Percentiles rank a stretch among this genome's conserved stretches.
Conservation (phyloP, 495 filamentous ascomycete genomes). For the Podospora appendiculata region DNA sequence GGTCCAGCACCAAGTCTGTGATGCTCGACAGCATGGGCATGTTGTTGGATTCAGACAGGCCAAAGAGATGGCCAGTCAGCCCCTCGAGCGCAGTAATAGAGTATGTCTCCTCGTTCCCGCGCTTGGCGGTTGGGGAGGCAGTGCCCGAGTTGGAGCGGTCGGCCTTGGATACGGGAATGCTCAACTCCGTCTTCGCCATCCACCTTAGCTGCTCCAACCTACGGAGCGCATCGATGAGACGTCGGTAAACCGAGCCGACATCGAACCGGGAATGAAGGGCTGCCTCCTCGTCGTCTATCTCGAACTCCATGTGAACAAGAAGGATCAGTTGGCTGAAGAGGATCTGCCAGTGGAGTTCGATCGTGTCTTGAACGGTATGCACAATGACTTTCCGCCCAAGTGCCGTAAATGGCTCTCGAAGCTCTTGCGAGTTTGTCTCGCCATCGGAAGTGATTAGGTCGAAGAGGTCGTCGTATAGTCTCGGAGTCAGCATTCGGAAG, state of each 20-base stretch:
- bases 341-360: constrained; percentile 57
- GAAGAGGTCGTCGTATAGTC: constrained; percentile 42
- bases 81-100: constrained; percentile 44
- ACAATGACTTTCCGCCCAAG: constrained; percentile 69
- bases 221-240: constrained; percentile 57
- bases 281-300: constrained; percentile 59
- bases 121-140: constrained; percentile 16
- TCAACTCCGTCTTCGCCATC: constrained; percentile 57
- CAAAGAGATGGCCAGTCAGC: constrained; percentile 41
- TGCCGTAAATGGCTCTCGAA: constrained; percentile 45
- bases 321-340: constrained; percentile 79
- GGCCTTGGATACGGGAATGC: constrained; percentile 27
- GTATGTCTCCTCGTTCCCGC: constrained; percentile 31
- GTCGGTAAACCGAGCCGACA: constrained; percentile 56
- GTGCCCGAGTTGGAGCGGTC: constrained; percentile 20
- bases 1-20: constrained; percentile 44
- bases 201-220: constrained; percentile 74
- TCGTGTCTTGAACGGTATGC: constrained; percentile 69
- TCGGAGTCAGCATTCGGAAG: constrained; percentile 45
- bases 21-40: constrained; percentile 36
- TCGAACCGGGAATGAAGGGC: constrained; percentile 56
- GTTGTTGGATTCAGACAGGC: constrained; percentile 28
- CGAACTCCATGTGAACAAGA: constrained; percentile 72
- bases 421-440: constrained; percentile 28
- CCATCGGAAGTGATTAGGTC: constrained; percentile 31